phyloP scores from a whole-genome alignment of 1,139 yeast species.

The Zygosaccharomyces pseudobailii region DNA sequence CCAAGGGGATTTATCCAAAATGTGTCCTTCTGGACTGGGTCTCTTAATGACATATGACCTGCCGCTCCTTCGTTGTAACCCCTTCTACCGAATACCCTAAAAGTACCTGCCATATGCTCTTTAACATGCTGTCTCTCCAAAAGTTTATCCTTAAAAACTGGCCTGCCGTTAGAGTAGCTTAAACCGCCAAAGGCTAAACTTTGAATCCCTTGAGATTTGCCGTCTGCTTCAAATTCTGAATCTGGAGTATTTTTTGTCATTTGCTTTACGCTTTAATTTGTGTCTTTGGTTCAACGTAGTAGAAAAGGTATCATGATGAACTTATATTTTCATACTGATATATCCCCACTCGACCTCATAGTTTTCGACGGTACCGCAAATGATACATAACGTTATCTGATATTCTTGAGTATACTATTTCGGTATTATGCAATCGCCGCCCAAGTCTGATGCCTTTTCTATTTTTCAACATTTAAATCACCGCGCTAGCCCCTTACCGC shows the following conservation, averaged over 20 bases:
- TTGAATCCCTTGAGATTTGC: conserved; percentile 15
- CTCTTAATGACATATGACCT: conserved; percentile 72
- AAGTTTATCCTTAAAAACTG: conserved; percentile 45
- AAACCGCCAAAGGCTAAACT: conserved; percentile 17
- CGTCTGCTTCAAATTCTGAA: background rate
- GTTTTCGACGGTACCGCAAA: too few relatives aligned
- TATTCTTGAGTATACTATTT: too few relatives aligned
- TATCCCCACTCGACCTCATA: too few relatives aligned
- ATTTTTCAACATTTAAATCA: too few relatives aligned
- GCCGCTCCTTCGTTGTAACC: conserved; percentile 73
- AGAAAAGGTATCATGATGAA: too few relatives aligned
- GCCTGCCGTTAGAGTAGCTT: conserved; percentile 29
- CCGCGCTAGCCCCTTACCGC: too few relatives aligned
- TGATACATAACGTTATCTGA: too few relatives aligned
- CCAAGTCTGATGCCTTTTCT: too few relatives aligned
- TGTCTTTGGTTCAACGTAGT: too few relatives aligned
- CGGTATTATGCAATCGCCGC: too few relatives aligned
- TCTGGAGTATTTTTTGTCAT: background rate
- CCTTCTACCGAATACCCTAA: conserved; percentile 66
- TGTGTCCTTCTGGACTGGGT: conserved; percentile 60
- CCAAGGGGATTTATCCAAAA: conserved; percentile 77
- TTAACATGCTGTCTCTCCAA: conserved; percentile 56
- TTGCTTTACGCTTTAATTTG: background rate
- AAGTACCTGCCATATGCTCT: conserved; percentile 76
- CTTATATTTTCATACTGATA: too few relatives aligned